A percentile compares a stretch with the other conserved stretches of the same genome.
Conservation (phyloP, 1,139 yeast species). For the Yamadazyma spencermartinsiae region DNA sequence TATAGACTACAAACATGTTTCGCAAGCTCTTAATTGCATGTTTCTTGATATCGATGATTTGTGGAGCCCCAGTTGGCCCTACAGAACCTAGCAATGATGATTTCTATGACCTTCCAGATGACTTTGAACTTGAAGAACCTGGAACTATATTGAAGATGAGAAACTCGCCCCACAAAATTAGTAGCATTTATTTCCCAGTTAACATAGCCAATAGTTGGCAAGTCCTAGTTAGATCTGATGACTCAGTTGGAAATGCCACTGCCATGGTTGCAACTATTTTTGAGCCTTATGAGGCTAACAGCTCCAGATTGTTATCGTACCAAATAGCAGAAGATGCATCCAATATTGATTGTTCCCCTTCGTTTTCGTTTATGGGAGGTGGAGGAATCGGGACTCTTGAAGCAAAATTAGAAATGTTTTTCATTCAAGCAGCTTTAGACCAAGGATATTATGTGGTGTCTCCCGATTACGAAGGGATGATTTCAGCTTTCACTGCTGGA, state of each 20-base stretch:
- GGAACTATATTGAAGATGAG: constrained; percentile 26
- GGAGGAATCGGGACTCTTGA: constrained; percentile 18
- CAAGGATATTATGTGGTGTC: constrained; percentile 31
- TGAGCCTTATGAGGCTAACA: constrained; percentile 32
- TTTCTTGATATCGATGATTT: not conserved
- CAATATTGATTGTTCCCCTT: constrained; percentile 29
- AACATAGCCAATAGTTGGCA: constrained; percentile 32
- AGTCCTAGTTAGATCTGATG: constrained; percentile 32
- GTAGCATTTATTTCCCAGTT: constrained; percentile 18
- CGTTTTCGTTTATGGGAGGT: constrained; percentile 28
- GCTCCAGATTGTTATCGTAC: constrained; percentile 28
- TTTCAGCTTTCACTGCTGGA: constrained; percentile 34
- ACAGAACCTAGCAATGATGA: constrained; percentile 19
- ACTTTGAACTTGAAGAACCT: constrained; percentile 18
- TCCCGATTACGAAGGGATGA: constrained; percentile 37
- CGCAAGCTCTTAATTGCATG: not conserved
- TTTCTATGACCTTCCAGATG: constrained; percentile 24
- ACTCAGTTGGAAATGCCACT: constrained; percentile 28
- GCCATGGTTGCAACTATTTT: constrained; percentile 34
- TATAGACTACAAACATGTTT: constrained; percentile 1
- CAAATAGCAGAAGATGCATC: constrained; percentile 38
- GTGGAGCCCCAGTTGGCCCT: constrained; percentile 1
- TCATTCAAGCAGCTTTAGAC: constrained; percentile 26
- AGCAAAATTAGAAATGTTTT: constrained; percentile 25
- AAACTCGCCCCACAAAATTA: constrained; percentile 21